Base-by-base conservation (phyloP, 1,284 basidiomycete genomes). In the Moesziomyces sp. region DNA sequence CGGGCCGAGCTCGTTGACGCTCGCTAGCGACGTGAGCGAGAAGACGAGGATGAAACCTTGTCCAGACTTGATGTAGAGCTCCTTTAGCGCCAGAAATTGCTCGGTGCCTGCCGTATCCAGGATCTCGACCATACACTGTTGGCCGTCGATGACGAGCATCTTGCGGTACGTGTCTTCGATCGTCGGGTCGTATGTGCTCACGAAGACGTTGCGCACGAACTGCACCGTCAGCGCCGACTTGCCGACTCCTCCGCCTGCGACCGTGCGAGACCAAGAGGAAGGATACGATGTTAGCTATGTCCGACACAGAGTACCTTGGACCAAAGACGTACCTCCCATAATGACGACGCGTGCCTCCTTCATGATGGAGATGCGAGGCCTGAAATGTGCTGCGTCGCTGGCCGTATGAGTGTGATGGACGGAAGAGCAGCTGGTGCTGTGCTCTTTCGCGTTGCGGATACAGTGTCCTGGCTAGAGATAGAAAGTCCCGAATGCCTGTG, bases 81-180 rank as follows among this genome's bases (percentile, higher is more conserved):
- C 80, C 46, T 79, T 79, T 40, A 82, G 74, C 16, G 80, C 80
- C 44, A 79, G 71, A 53, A 80, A 81, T 51, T 81, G 78, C 42
- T 81, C 80, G 7, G 78, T 79, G 8, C 80, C 80, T 14, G 80
- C 80, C 0, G 80, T 82, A 42, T 82, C 80, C 42, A 82, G 58
- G 44, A 82, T 78, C 44, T 82, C 80, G 24, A 82, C 75, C 42
- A 79, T 53, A 40, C 75, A 79, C 33, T 77, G 64, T 19, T 78
- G 70, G 2, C 73, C 78, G 46, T 82, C 80, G 30, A 82, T 79
- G 50, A 59, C 66, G 45, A 79, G 60, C 10, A 71, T 54, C 46
- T 82, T 82, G 47, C 76, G 64, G 23, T 80, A 82, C 11, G 80
- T 78, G 54, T 82, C 80, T 53, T 82, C 80, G 58, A 82, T 82